Conservation (phyloP, 805 yeast species). For the Kodamaea kakaduensis region DNA sequence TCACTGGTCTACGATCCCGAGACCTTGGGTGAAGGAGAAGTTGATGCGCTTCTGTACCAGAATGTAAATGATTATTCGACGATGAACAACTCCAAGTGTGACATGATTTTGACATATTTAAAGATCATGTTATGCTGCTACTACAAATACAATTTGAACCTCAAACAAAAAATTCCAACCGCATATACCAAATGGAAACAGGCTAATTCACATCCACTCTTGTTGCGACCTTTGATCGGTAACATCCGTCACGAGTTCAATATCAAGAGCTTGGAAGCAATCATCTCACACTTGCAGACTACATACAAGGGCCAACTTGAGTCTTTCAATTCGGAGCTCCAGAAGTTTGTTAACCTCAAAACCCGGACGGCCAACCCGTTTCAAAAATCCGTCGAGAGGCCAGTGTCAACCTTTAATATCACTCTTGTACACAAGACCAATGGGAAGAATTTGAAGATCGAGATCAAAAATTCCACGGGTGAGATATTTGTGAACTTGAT, state of each 20-base stretch:
- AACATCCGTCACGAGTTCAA: slow-evolving; percentile 52
- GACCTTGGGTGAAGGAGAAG: slow-evolving; percentile 32
- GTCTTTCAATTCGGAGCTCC: slow-evolving; percentile 9
- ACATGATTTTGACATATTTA: slow-evolving; percentile 48
- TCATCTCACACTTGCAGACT: slow-evolving; percentile 22
- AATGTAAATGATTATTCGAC: slow-evolving; percentile 28
- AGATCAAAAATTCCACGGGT: slow-evolving; percentile 33
- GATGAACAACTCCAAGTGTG: slow-evolving; percentile 43
- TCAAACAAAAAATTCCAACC: slow-evolving; percentile 45
- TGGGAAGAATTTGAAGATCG: slow-evolving; percentile 21
- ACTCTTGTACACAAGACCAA: slow-evolving; percentile 18
- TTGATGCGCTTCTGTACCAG: slow-evolving; percentile 22
- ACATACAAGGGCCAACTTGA: slow-evolving; percentile 14
- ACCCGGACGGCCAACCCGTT: slow-evolving; percentile 28
- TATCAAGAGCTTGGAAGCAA: slow-evolving; percentile 24
- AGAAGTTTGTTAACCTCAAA: slow-evolving; percentile 26
- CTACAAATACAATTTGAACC: slow-evolving; percentile 44
- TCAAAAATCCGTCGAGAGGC: slow-evolving; percentile 36
- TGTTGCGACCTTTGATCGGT: slow-evolving; percentile 56
- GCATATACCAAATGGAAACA: slow-evolving; percentile 43
- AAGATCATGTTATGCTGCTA: slow-evolving; percentile 60
- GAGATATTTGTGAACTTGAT: slow-evolving; percentile 40
- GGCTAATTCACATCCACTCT: slow-evolving; percentile 40
- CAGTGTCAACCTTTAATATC: slow-evolving; percentile 28
- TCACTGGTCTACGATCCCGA: slow-evolving; percentile 43